Conservation (phyloP, 805 yeast species). For the Yamadazyma phyllophila region DNA sequence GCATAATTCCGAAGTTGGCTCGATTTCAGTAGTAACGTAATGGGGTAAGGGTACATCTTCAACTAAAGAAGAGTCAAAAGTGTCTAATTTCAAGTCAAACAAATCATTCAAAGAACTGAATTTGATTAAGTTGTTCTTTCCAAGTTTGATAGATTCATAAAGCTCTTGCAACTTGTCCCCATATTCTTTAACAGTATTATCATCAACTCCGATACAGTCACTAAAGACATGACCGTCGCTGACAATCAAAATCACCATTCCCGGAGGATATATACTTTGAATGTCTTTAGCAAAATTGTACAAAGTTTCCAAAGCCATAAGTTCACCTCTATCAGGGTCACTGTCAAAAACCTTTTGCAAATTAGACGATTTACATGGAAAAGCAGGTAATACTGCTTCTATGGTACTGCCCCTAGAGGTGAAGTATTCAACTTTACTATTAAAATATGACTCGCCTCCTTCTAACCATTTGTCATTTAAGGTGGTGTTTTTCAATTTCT, state of each 20-base stretch:
- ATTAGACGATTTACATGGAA: conserved; percentile 65
- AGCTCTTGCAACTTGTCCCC: conserved; percentile 44
- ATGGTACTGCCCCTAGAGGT: conserved; percentile 47
- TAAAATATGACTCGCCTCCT: conserved; percentile 45
- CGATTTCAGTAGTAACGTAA: conserved; percentile 32
- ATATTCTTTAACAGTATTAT: conserved; percentile 49
- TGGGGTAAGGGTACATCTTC: conserved; percentile 26
- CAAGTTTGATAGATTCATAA: conserved; percentile 22
- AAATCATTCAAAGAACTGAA: conserved; percentile 38
- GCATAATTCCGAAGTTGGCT: conserved; percentile 32
- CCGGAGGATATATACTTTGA: conserved; percentile 48
- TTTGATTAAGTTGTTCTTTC: conserved; percentile 17
- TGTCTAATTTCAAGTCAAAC: conserved; percentile 22
- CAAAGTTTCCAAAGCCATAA: conserved; percentile 31
- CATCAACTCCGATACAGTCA: conserved; percentile 62
- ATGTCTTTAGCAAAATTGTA: conserved; percentile 29
- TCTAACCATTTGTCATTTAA: conserved; percentile 48
- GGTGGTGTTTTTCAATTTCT: conserved; percentile 46
- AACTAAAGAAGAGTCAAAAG: conserved; percentile 16
- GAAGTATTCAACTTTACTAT: conserved; percentile 43
- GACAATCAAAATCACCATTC: conserved; percentile 54
- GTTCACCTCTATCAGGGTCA: conserved; percentile 54
- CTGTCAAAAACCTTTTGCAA: conserved; percentile 47
- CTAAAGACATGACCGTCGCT: conserved; percentile 67
- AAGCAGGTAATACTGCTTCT: conserved; percentile 61